A percentile compares a stretch with the other conserved stretches of the same genome.
Conservation (phyloP, 768 basidiomycete genomes). For the Pleurotus tuoliensis region DNA sequence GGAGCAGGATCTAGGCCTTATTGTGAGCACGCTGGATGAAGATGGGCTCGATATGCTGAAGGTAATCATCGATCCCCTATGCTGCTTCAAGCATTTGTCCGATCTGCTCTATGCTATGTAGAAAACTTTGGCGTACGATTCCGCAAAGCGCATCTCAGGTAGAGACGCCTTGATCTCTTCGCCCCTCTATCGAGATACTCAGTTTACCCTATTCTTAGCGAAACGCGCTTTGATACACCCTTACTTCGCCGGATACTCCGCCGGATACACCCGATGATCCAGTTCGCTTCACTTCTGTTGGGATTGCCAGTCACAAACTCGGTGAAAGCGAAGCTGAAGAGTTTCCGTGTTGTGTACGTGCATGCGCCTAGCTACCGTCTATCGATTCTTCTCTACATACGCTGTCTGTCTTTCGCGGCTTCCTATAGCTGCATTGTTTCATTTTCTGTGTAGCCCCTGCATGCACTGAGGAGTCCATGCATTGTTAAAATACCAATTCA, state of each 20-base stretch:
- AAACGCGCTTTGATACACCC: slow-evolving; percentile 52
- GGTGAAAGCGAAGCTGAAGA: too few relatives aligned
- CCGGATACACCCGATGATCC: slow-evolving; percentile 31
- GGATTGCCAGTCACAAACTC: too few relatives aligned
- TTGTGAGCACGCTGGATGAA: slow-evolving; percentile 70
- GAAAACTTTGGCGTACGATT: slow-evolving; percentile 81
- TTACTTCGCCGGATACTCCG: slow-evolving; percentile 37
- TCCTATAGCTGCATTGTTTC: too few relatives aligned
- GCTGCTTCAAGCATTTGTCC: not conserved
- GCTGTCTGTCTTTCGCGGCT: too few relatives aligned
- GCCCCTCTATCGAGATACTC: slow-evolving; percentile 20
- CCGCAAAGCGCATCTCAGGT: slow-evolving; percentile 91
- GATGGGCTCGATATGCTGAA: slow-evolving; percentile 78
- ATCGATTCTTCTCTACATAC: too few relatives aligned
- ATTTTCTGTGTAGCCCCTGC: too few relatives aligned
- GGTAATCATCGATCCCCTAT: slow-evolving; percentile 32
- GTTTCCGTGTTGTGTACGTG: too few relatives aligned
- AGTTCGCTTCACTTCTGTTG: not conserved
- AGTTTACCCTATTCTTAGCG: slow-evolving; percentile 37
- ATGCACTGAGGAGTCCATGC: too few relatives aligned
- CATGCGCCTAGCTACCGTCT: too few relatives aligned
- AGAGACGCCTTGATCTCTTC: slow-evolving; percentile 19
- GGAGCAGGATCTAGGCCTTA: slow-evolving; percentile 61
- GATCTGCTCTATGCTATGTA: slow-evolving; percentile 17
- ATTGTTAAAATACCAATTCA: too few relatives aligned